Evolutionary conservation across 257 asterid genomes (phyloP).

Genomic region (Nicotiana attenuata): DNA sequence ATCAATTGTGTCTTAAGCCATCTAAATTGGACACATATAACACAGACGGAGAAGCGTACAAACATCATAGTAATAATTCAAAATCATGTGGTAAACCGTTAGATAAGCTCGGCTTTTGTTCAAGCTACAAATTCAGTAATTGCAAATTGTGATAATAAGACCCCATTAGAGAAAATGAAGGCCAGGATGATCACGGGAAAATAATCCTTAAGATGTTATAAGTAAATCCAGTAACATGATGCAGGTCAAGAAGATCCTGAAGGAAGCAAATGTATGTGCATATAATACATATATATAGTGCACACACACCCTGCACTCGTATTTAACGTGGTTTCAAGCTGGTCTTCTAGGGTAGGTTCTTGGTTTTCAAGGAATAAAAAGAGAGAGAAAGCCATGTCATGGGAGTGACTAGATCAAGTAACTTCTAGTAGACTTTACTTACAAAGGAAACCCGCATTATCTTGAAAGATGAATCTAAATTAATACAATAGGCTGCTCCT

Average conservation of each 20-base stretch:
- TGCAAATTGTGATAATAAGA: not conserved
- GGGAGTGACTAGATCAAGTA: not conserved
- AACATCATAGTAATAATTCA: not conserved
- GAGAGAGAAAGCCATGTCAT: not conserved
- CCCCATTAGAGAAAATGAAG: not conserved
- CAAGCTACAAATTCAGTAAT: not conserved
- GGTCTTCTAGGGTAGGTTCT: not conserved
- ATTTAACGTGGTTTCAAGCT: not conserved
- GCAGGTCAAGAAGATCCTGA: too few relatives aligned
- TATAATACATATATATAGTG: too few relatives aligned
- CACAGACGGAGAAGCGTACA: not conserved
- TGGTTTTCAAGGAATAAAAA: not conserved
- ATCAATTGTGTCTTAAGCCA: constrained; percentile 12
- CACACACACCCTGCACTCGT: not conserved
- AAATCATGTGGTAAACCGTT: not conserved
- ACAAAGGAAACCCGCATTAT: not conserved
- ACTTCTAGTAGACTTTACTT: not conserved
- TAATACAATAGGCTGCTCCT: not conserved
- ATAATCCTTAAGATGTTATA: not conserved
- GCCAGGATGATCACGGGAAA: not conserved
- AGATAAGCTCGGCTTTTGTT: not conserved
- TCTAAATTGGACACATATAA: constrained; percentile 9
- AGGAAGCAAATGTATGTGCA: too few relatives aligned
- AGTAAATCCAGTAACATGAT: not conserved
- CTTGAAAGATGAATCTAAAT: not conserved